Base-by-base conservation (phyloP, 2,329 filamentous ascomycete species). In the Penicillium aurantiogriseum region DNA sequence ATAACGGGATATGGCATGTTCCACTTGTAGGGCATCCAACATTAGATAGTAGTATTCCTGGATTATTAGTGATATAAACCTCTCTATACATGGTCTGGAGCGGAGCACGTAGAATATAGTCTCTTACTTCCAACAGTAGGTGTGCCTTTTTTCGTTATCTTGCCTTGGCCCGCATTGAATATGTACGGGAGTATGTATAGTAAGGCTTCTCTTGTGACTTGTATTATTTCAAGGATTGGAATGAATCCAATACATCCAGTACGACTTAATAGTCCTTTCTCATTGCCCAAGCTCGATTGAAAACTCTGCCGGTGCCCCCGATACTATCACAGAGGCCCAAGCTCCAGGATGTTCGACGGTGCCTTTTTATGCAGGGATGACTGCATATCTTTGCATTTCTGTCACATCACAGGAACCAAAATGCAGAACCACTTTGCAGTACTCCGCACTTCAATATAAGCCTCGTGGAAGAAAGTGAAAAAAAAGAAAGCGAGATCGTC, bases 341-440 rank as follows among this genome's bases (percentile, higher is more conserved):
- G 55, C 55, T 57, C 45, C 51, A 35, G 44, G 45, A 57, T 39
- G 19, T 38, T 53, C n/a, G 33, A 47, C 40, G 43, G 51, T 46
- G 21, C 46, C 46, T 49, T 46, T 27, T 27, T 40, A 11, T 58
- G 33, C 52, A 49, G 46, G 59, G 56, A 53, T 47, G 23, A 52
- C 49, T 47, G 50, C 48, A 52, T 47, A 38, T n/a, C 17, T 52
- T 42, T 47, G 38, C 31, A 38, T 58, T 59, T 51, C 54, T 21
- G 47, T 66, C 64, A 67, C 64, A 67, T 66, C 60, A 63, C 63
- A 63, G 52, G 27, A 33, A 19, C 25, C 5, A 45, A 47, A 21
- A 5, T 31, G 29, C 29, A 47, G 31, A 36, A n/a, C 5, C 7
- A 21, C 4, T 23, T 35, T 47, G 31, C 17, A 10, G 45, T 47